phyloP scores from a whole-genome alignment of 345 rosid genomes.

The Sisymbrium altissimum region DNA sequence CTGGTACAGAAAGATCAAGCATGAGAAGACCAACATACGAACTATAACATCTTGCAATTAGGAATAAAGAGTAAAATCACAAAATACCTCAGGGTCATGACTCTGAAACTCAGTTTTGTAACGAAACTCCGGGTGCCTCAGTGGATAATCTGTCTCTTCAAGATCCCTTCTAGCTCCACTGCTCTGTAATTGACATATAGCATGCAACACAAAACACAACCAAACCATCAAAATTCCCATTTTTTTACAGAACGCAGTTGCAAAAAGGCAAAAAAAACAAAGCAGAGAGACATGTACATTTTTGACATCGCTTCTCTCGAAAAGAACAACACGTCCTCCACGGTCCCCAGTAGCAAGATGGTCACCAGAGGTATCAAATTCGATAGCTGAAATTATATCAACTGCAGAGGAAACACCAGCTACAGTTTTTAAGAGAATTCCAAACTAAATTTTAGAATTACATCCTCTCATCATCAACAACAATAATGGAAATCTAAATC shows the following conservation, averaged over 20 bases:
- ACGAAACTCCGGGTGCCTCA: conserved; percentile 76
- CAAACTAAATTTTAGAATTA: conserved; percentile 2
- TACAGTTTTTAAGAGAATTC: background rate
- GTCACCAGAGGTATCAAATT: conserved; percentile 76
- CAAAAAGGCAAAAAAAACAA: background rate
- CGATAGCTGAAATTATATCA: conserved; percentile 87
- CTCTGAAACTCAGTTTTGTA: conserved; percentile 95
- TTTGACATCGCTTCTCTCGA: conserved; percentile 71
- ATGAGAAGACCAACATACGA: conserved; percentile 3
- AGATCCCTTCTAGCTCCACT: conserved; percentile 62
- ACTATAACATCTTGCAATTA: background rate
- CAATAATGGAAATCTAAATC: too few species aligned
- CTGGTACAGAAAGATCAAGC: conserved; percentile 34
- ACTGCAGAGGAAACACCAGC: conserved; percentile 51
- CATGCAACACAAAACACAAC: conserved; percentile 20
- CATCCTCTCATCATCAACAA: background rate
- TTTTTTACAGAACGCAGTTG: conserved; percentile 6
- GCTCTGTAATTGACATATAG: conserved; percentile 40
- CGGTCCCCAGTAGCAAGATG: conserved; percentile 96
- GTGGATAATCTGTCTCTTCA: conserved; percentile 60
- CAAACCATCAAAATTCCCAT: background rate
- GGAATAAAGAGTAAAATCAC: conserved; percentile 2
- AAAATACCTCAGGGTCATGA: conserved; percentile 86
- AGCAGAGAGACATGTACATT: conserved; percentile 47
- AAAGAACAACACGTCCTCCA: conserved; percentile 94